Evolutionary conservation across 805 yeast genomes (phyloP).

Genomic region (Yarrowia sp.): DNA sequence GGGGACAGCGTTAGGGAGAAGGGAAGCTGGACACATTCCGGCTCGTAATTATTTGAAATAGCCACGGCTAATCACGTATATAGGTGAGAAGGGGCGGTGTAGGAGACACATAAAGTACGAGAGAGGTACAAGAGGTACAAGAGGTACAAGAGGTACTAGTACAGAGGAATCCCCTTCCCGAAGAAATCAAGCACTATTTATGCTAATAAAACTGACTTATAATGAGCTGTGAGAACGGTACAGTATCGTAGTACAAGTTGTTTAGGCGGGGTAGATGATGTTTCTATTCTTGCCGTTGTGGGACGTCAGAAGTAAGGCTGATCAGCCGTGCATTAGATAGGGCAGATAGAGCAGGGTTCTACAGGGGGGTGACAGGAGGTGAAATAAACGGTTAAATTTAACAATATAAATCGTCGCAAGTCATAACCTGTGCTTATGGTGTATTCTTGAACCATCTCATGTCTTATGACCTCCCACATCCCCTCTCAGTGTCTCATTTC

Average conservation of each 20-base stretch:
- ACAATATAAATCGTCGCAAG: too few relatives aligned
- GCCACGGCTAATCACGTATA: constrained; percentile 5
- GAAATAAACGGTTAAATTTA: too few relatives aligned
- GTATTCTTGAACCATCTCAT: too few relatives aligned
- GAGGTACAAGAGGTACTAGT: neutral
- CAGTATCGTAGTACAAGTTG: too few relatives aligned
- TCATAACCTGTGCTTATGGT: too few relatives aligned
- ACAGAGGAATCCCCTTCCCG: neutral
- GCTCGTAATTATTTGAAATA: too few relatives aligned
- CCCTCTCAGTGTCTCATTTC: too few relatives aligned
- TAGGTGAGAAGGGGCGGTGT: constrained; percentile 8
- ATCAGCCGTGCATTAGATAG: constrained; percentile 17
- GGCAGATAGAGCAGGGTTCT: constrained; percentile 13
- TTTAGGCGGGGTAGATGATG: too few relatives aligned
- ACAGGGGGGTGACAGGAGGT: neutral
- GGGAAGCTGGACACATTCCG: neutral
- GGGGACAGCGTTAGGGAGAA: constrained; percentile 31
- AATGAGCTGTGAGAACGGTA: neutral
- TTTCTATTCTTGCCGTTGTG: too few relatives aligned
- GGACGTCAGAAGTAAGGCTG: neutral
- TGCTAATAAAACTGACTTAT: constrained; percentile 18
- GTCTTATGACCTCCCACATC: too few relatives aligned
- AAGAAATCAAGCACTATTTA: constrained; percentile 19
- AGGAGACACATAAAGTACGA: neutral
- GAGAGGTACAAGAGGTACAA: neutral